Conservation (phyloP, 2,329 filamentous ascomycete species). For the Pseudopithomyces chartarum region DNA sequence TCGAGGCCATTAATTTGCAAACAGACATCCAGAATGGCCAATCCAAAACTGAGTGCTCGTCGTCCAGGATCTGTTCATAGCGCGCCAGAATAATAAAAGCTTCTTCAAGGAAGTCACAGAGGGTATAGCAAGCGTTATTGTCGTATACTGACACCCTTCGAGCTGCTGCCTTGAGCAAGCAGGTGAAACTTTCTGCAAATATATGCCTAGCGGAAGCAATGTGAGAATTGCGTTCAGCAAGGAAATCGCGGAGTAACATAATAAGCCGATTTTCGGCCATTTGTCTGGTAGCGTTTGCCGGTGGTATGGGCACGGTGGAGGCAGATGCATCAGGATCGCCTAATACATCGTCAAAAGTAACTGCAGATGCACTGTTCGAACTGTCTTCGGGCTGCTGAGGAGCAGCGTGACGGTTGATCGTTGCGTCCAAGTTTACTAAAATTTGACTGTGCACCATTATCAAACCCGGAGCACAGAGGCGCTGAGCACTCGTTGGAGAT, state of each 20-base stretch:
- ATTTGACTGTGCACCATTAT: constrained; percentile 83
- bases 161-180: constrained; percentile 73
- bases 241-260: constrained; percentile 79
- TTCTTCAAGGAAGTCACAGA: constrained; percentile 92
- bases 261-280: constrained; percentile 91
- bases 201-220: constrained; percentile 64
- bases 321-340: constrained; percentile 69
- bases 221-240: constrained; percentile 65
- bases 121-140: constrained; percentile 80
- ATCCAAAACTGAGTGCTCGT: constrained; percentile 62
- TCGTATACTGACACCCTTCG: constrained; percentile 80
- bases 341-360: constrained; percentile 71
- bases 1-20: constrained; percentile 76
- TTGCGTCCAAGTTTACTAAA: constrained; percentile 77
- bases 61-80: constrained; percentile 57
- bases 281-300: constrained; percentile 72
- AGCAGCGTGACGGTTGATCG: constrained; percentile 73
- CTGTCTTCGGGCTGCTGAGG: constrained; percentile 42
- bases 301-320: constrained; percentile 65
- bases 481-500: constrained; percentile 59
- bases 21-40: constrained; percentile 88
- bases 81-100: constrained; percentile 69
- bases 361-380: constrained; percentile 49
- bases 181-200: constrained; percentile 77
- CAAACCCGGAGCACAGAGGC: constrained; percentile 74